phyloP scores from a whole-genome alignment of 2,329 filamentous ascomycete species.

The Phoma sp. region DNA sequence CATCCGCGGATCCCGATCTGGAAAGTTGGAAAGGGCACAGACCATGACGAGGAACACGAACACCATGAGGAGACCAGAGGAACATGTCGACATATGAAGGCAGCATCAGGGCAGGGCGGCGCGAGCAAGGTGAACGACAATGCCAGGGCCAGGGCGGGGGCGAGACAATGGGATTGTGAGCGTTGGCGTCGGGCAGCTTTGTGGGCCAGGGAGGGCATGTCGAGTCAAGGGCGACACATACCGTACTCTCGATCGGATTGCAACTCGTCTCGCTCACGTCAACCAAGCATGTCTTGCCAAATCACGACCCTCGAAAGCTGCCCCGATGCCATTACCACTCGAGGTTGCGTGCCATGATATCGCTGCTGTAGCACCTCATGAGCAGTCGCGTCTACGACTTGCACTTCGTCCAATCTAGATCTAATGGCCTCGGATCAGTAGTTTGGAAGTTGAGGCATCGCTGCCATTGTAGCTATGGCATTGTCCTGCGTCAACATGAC shows the following conservation, averaged over 20 bases:
- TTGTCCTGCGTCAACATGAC: conserved; percentile 1
- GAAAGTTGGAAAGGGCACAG: conserved; percentile 14
- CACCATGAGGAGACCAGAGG: conserved; percentile 1
- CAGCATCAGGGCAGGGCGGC: not conserved
- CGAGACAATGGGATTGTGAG: conserved; percentile 17
- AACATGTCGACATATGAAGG: conserved; percentile 6
- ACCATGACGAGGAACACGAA: conserved; percentile 16
- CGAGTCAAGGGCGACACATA: conserved; percentile 18
- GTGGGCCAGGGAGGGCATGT: conserved; percentile 8
- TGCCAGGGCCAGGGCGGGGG: not conserved
- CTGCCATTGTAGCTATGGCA: conserved; percentile 4
- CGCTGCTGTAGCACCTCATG: conserved; percentile 11
- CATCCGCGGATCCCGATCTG: conserved; percentile 11
- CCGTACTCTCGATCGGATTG: conserved; percentile 15
- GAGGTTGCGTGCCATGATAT: conserved; percentile 8
- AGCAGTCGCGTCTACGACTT: conserved; percentile 5
- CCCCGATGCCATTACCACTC: conserved; percentile 1
- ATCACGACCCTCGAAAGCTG: conserved; percentile 8
- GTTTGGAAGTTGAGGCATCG: not conserved
- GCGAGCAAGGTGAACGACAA: not conserved
- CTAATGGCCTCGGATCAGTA: not conserved
- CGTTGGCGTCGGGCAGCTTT: not conserved
- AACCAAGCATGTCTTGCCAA: conserved; percentile 18
- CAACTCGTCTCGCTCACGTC: conserved; percentile 10
- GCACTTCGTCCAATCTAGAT: conserved; percentile 2